Conservation (phyloP, 495 filamentous ascomycete genomes). For the Aspergillus kassunensis region DNA sequence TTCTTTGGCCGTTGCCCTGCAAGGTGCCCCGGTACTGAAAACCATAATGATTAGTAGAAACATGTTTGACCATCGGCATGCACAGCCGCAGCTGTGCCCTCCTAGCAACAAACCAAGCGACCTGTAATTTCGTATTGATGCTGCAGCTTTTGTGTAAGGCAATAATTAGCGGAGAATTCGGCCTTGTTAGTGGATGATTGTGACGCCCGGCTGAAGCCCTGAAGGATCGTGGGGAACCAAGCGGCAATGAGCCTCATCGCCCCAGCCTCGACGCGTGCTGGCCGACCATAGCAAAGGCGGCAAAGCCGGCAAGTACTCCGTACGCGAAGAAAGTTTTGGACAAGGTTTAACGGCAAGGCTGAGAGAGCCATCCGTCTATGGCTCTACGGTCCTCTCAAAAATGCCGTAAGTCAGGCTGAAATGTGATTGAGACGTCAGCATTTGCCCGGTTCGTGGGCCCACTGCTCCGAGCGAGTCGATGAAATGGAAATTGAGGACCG, state of each 20-base stretch:
- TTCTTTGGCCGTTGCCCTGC: background rate
- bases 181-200: background rate
- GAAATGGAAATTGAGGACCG: too few relatives aligned
- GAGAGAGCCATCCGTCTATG: too few relatives aligned
- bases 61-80: conserved; percentile 2
- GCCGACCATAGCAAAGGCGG: too few relatives aligned
- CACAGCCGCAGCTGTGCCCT: background rate
- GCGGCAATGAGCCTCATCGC: conserved; percentile 2
- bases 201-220: background rate
- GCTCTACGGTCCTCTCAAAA: too few relatives aligned
- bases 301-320: too few relatives aligned
- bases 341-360: too few relatives aligned
- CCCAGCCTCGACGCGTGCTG: too few relatives aligned
- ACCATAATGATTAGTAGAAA: background rate
- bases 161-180: background rate
- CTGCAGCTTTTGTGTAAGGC: background rate
- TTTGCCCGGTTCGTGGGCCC: background rate
- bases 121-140: background rate
- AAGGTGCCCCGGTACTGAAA: background rate
- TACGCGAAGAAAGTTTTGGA: too few relatives aligned
- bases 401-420: too few relatives aligned
- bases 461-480: background rate
- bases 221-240: background rate
- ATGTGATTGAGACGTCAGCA: background rate
- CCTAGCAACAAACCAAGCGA: background rate